Base-by-base conservation (phyloP, 2,329 filamentous ascomycete genomes). In the Talaromyces sp. region DNA sequence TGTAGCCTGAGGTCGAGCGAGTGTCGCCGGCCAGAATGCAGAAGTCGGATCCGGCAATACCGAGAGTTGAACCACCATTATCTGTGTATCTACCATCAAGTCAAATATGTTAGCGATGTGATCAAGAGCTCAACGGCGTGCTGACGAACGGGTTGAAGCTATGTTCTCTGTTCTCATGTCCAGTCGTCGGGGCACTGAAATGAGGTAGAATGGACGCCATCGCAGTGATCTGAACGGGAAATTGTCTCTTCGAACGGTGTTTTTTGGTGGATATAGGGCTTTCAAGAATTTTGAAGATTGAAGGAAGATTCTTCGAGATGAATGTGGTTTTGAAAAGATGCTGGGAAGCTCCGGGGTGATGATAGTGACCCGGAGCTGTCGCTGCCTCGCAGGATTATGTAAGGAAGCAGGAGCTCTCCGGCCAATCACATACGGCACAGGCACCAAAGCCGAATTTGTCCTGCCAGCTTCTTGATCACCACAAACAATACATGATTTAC, bases 21-120 rank as follows among this genome's bases (percentile, higher is more conserved):
- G 95, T 99, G 83, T 99, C 95, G 81, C 96, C 95, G 53, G 95
- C 95, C 78, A 99, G 88, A 82, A 99, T 96, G 76, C 93, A 88
- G 84, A 98, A 99, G 83, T 96, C 91, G 76, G 89, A 88, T 72
- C 96, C 95, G 45, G 92, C 90, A 79, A 99, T 98, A 75, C 93
- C 95, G 65, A 99, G 88, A 63, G 95, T 98, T 67, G 93, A 96
- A 72, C 95, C 95, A 72, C 95, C 95, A 78, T 99, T 99, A 84
- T 99, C 94, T 71, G 95, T 96, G 82, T 99, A 99, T 67, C 81
- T 83, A 67, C 56, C 25, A 43, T n/a, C 10, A 19, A 8, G 13
- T 6, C 8, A 13, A 36, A 45, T 34, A 15, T 45, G 25, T 59
- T 38, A 59, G 56, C 34, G 38, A 27, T 45, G 5, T 59, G 5